Conservation (phyloP, 176 grass and related monocot genomes). For the Oryza coarctata region DNA sequence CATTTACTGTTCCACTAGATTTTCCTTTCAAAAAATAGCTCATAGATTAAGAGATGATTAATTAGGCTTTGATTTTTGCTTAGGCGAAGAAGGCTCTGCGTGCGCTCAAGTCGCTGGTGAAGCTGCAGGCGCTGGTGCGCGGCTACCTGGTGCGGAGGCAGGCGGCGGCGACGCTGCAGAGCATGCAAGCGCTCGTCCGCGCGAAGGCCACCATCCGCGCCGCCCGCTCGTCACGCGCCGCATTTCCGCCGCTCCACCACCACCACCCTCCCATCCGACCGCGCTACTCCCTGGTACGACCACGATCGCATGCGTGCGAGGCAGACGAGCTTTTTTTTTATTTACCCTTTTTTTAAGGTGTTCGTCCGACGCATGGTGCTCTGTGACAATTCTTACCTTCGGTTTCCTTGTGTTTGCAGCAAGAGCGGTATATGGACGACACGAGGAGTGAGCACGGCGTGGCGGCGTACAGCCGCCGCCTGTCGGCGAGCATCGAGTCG, state of each 20-base stretch:
- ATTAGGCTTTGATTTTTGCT: not conserved
- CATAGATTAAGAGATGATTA: not conserved
- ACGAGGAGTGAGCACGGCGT: conserved; percentile 62
- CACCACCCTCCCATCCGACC: conserved; percentile 48
- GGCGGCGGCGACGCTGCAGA: conserved; percentile 71
- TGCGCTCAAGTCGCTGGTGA: conserved; percentile 88
- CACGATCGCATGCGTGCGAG: not conserved
- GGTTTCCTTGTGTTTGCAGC: conserved; percentile 47
- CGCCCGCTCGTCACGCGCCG: conserved; percentile 29
- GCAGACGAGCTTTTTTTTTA: not conserved
- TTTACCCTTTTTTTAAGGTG: not conserved
- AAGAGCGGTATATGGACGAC: conserved; percentile 81
- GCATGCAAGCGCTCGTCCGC: conserved; percentile 90
- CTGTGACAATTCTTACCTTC: not conserved
- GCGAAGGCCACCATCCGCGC: conserved; percentile 77
- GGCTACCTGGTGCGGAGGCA: conserved; percentile 89
- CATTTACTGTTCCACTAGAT: not conserved
- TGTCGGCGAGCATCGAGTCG: conserved; percentile 78
- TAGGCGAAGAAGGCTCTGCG: conserved; percentile 90
- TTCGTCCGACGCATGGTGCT: not conserved
- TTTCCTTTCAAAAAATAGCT: not conserved
- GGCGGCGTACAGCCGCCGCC: conserved; percentile 62
- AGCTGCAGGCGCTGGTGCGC: conserved; percentile 85
- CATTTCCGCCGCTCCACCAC: conserved; percentile 20
- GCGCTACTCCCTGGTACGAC: conserved; percentile 59